Evolutionary conservation across 2,329 filamentous ascomycete species (phyloP).

Genomic region (Trichoderma hamatum): DNA sequence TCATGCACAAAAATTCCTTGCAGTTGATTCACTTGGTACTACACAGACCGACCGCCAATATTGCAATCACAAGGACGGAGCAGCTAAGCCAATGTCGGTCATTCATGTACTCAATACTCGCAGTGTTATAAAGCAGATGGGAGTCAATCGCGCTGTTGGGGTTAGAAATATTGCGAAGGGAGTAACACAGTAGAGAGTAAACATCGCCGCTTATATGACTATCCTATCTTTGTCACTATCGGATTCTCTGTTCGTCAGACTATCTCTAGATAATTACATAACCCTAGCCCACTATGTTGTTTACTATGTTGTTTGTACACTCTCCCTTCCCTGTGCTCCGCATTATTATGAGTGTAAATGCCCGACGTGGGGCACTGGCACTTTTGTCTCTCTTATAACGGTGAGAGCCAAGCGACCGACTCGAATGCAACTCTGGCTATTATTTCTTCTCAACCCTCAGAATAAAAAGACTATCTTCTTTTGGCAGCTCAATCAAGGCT

Average conservation of each 20-base stretch:
- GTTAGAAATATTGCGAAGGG: neutral
- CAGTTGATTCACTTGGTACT: neutral
- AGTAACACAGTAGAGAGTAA: neutral
- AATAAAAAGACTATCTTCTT: neutral
- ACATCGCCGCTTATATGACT: neutral
- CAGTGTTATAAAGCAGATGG: neutral
- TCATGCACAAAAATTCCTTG: conserved; percentile 23
- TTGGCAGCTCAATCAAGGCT: neutral
- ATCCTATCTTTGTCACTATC: neutral
- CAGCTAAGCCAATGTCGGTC: neutral
- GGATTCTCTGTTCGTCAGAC: neutral
- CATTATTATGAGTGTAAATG: neutral
- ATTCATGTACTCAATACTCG: neutral
- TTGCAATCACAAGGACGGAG: neutral
- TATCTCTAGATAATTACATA: neutral
- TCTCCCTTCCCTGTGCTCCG: neutral
- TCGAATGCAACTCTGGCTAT: neutral
- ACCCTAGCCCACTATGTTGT: neutral
- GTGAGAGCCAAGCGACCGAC: neutral
- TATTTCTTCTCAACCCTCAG: neutral
- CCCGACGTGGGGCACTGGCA: conserved; percentile 14
- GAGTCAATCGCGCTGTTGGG: neutral
- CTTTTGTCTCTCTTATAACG: conserved; percentile 9
- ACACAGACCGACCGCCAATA: neutral
- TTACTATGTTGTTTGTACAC: no score